A percentile compares a stretch with the other conserved stretches of the same genome.
Evolutionary conservation across 1,284 basidiomycete genomes (phyloP).

Genomic region (Trichosporon ovoides): DNA sequence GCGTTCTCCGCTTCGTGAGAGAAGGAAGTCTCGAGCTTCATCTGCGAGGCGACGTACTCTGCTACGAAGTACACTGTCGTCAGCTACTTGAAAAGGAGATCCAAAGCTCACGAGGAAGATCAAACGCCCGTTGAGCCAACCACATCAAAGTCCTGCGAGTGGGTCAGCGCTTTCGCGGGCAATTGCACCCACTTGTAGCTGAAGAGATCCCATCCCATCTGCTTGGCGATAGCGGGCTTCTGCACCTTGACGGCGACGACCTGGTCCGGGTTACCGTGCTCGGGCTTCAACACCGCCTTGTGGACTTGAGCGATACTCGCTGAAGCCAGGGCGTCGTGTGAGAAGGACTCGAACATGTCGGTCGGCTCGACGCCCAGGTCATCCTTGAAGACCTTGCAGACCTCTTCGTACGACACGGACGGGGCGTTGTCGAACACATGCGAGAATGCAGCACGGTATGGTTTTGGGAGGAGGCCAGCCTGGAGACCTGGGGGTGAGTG

Average conservation of each 20-base stretch:
- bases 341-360: conserved; percentile 72
- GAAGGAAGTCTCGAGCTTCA: conserved; percentile 76
- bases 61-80: conserved; percentile 41
- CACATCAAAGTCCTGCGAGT: conserved; percentile 39
- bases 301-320: conserved; percentile 89
- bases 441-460: conserved; percentile 73
- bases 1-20: conserved; percentile 56
- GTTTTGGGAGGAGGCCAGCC: conserved; percentile 70
- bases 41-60: conserved; percentile 75
- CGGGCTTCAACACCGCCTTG: conserved; percentile 58
- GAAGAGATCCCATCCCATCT: conserved; percentile 74
- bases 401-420: conserved; percentile 65
- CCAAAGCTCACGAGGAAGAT: conserved; percentile 46
- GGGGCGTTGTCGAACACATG: conserved; percentile 81
- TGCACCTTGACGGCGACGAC: conserved; percentile 86
- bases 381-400: conserved; percentile 61
- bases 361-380: conserved; percentile 65
- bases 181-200: conserved; percentile 38
- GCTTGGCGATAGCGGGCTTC: conserved; percentile 75
- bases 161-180: not conserved
- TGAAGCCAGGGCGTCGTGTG: conserved; percentile 67
- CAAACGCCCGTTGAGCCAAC: conserved; percentile 43
- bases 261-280: conserved; percentile 20
- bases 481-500: conserved; percentile 60
- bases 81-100: not conserved